phyloP scores from a whole-genome alignment of 2,329 filamentous ascomycete genomes.

The Penicillium sp. region DNA sequence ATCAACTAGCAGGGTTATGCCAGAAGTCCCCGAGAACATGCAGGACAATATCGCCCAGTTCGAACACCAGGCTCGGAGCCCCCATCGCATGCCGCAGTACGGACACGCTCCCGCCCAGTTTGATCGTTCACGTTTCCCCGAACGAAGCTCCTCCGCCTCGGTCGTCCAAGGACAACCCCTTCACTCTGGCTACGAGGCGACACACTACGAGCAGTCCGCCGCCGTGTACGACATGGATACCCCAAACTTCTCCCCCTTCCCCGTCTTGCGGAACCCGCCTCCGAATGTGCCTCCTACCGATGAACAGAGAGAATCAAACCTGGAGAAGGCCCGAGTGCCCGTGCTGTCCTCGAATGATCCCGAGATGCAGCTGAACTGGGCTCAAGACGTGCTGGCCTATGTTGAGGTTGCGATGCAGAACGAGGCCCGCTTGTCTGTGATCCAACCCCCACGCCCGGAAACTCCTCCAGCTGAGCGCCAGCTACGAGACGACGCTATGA shows the following conservation, averaged over 20 bases:
- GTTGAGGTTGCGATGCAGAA: constrained; percentile 84
- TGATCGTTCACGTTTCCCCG: constrained; percentile 40
- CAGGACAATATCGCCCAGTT: constrained; percentile 91
- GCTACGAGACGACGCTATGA: constrained; percentile 83
- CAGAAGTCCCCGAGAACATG: constrained; percentile 95
- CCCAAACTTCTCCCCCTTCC: constrained; percentile 90
- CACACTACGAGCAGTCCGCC: constrained; percentile 57
- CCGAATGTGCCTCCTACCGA: constrained; percentile 92
- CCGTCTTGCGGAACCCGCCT: constrained; percentile 75
- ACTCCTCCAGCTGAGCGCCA: constrained; percentile 91
- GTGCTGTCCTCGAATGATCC: constrained; percentile 94
- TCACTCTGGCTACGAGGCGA: constrained; percentile 40
- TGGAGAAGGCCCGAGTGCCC: constrained; percentile 81
- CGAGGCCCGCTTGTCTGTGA: constrained; percentile 67
- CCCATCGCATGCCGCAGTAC: constrained; percentile 49
- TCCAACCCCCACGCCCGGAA: constrained; percentile 66
- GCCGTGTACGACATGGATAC: constrained; percentile 59
- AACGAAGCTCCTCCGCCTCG: constrained; percentile 41
- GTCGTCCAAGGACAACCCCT: constrained; percentile 35
- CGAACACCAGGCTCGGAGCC: constrained; percentile 71
- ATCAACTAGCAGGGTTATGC: constrained; percentile 72
- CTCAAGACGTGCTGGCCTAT: constrained; percentile 87
- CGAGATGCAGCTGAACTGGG: constrained; percentile 96
- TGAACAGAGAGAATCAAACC: constrained; percentile 87
- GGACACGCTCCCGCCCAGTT: constrained; percentile 36